Conservation (phyloP, 495 filamentous ascomycete genomes). For the Podospora comata region DNA sequence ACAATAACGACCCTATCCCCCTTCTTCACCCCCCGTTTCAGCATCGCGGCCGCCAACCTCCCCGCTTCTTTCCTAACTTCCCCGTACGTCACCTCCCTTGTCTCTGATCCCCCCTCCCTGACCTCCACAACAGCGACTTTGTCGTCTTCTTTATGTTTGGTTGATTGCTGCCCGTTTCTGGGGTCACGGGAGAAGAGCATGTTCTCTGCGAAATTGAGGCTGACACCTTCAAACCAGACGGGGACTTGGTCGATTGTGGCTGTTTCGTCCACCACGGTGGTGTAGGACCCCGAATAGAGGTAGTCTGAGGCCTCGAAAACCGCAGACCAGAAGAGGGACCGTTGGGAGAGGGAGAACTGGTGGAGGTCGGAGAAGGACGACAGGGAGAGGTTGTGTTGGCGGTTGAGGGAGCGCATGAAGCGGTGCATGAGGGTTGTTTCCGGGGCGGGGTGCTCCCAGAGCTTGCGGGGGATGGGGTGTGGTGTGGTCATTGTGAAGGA, state of each 20-base stretch:
- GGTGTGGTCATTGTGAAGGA: neutral
- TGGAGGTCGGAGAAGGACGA: constrained; percentile 59
- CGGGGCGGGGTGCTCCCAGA: constrained; percentile 53
- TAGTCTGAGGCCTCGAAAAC: constrained; percentile 57
- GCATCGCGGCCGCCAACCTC: constrained; percentile 58
- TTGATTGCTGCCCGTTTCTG: constrained; percentile 34
- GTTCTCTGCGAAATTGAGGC: constrained; percentile 65
- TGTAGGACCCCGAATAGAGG: constrained; percentile 59
- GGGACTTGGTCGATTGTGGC: constrained; percentile 66
- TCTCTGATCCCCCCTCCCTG: constrained; percentile 61
- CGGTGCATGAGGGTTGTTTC: constrained; percentile 50
- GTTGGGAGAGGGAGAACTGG: constrained; percentile 57
- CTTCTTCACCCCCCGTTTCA: constrained; percentile 57
- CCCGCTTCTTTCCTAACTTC: constrained; percentile 57
- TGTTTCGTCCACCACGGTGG: constrained; percentile 61
- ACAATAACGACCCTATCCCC: constrained; percentile 73
- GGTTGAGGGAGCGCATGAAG: constrained; percentile 51
- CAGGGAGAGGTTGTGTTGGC: constrained; percentile 25
- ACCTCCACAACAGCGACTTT: constrained; percentile 69
- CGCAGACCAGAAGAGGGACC: constrained; percentile 64
- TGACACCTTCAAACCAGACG: constrained; percentile 63
- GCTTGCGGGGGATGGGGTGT: constrained; percentile 7
- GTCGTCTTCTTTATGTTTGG: constrained; percentile 60
- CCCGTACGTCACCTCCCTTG: constrained; percentile 59
- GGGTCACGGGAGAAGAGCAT: constrained; percentile 49